phyloP scores from a whole-genome alignment of 2,329 filamentous ascomycete species.

The Exophiala viscosa region DNA sequence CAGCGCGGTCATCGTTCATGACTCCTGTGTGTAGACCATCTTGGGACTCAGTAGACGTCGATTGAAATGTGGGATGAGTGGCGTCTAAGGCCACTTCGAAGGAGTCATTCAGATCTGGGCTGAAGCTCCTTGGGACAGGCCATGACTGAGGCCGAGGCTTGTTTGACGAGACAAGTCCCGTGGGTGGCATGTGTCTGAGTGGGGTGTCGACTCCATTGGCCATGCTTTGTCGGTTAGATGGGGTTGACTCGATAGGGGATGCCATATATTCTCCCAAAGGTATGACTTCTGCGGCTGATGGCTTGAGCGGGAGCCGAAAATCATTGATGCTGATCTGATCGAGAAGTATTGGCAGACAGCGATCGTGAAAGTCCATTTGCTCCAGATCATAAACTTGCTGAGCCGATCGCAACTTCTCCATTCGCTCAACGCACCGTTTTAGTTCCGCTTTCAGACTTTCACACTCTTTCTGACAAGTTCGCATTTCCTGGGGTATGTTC shows the following conservation, averaged over 20 bases:
- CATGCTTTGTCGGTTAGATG: constrained; percentile 3
- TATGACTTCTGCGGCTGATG: neutral
- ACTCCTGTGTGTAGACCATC: too few species aligned
- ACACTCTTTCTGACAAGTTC: neutral
- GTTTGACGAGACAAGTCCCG: too few species aligned
- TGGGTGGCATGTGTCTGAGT: neutral
- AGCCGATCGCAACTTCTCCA: neutral
- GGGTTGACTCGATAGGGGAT: neutral
- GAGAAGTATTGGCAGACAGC: neutral
- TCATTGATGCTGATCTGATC: neutral
- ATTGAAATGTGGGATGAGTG: too few species aligned
- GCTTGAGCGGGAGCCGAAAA: neutral
- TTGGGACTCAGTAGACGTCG: too few species aligned
- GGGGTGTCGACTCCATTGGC: neutral
- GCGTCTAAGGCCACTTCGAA: too few species aligned
- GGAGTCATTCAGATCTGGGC: too few species aligned
- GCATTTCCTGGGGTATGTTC: neutral
- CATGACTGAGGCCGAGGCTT: too few species aligned
- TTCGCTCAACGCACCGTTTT: neutral
- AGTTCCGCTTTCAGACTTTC: neutral
- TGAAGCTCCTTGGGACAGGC: too few species aligned
- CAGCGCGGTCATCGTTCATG: too few species aligned
- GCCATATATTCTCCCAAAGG: neutral
- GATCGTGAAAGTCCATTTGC: neutral
- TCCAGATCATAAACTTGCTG: neutral